Base-by-base conservation (phyloP, 2,329 filamentous ascomycete genomes). In the Xylaria sp. region DNA sequence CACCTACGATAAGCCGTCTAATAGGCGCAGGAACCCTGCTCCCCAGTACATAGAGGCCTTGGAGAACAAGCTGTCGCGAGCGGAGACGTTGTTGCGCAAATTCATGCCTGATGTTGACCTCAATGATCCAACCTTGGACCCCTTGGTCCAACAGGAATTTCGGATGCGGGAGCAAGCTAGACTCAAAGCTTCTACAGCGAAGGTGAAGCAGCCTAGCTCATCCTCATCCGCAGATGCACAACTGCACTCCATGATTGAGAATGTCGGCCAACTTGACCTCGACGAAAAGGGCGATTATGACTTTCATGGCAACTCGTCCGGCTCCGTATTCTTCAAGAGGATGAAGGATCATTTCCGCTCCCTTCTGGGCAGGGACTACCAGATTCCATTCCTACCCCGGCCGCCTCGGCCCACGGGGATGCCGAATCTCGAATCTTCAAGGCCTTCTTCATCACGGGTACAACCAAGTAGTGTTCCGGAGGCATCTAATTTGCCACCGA, bases 1-100 rank as follows among this genome's bases (percentile, higher is more conserved):
- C 72, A 96, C 92, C 22, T 96, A 96, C 73, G 92, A 96, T 68
- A 94, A 96, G 71, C 92, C 92, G 11, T 96, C 92, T 20, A 96
- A 96, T 71, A 84, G 92, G 62, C 84, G 92, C 62, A 86, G 92
- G 65, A 96, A 96, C 70, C 92, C 92, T 19, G 90, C 91, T 21
- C 92, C 92, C 17, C 91, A 96, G 73, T 96, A 96, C 70, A 91
- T 96, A 62, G 92, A 96, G 74, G 91, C 91, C 2, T 78, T 97
- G 44, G 92, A 96, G 72, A 86, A 81, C 61, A 86, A 91, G 60
- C 76, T 96, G 48, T 90, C 92, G 66, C 90, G 91, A 59, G 91
- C 91, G 24, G 91, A 96, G 74, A 82, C 85, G 2, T 76, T 96
- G 9, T 76, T 97, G 54, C 87, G 87, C 66, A 86, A 89, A 56